phyloP scores from a whole-genome alignment of 208 protist species.

The Acanthamoeba triangularis region DNA sequence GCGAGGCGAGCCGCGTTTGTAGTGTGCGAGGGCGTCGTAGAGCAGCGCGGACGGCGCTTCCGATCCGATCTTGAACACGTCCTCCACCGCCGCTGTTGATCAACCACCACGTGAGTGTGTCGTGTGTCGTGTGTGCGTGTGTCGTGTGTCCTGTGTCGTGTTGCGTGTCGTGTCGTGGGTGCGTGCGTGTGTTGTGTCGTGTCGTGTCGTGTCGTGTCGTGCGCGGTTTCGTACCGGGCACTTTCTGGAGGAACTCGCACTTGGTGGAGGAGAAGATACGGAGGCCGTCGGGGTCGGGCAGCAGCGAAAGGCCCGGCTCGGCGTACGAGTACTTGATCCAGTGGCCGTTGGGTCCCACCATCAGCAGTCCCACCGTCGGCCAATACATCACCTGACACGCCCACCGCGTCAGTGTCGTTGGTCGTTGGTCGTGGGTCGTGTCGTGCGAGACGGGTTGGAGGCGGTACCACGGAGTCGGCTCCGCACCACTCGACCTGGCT shows the following conservation, averaged over 20 bases:
- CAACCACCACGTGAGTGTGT: not conserved
- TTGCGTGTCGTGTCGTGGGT: too few relatives aligned
- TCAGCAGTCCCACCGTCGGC: constrained; percentile 71
- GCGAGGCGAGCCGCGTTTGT: constrained; percentile 32
- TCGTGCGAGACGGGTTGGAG: constrained; percentile 53
- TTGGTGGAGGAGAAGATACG: constrained; percentile 82
- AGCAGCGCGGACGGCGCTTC: constrained; percentile 82
- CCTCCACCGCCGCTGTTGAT: not conserved
- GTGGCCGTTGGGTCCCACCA: constrained; percentile 85
- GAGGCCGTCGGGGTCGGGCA: constrained; percentile 88
- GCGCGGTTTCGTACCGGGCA: constrained; percentile 71
- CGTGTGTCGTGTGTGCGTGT: too few relatives aligned
- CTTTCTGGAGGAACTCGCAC: constrained; percentile 83
- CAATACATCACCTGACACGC: not conserved
- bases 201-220: too few relatives aligned
- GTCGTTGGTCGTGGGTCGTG: too few relatives aligned
- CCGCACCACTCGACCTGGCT: constrained; percentile 86
- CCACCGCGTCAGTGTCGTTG: not conserved
- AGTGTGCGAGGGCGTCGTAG: constrained; percentile 86
- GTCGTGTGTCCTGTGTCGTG: too few relatives aligned
- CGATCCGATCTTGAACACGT: constrained; percentile 87
- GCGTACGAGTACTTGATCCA: constrained; percentile 86
- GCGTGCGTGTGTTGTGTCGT: too few relatives aligned
- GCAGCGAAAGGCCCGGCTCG: constrained; percentile 74
- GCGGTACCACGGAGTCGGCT: constrained; percentile 86